Evolutionary conservation across 2,329 filamentous ascomycete species (phyloP).

Genomic region (Cercospora sp.): DNA sequence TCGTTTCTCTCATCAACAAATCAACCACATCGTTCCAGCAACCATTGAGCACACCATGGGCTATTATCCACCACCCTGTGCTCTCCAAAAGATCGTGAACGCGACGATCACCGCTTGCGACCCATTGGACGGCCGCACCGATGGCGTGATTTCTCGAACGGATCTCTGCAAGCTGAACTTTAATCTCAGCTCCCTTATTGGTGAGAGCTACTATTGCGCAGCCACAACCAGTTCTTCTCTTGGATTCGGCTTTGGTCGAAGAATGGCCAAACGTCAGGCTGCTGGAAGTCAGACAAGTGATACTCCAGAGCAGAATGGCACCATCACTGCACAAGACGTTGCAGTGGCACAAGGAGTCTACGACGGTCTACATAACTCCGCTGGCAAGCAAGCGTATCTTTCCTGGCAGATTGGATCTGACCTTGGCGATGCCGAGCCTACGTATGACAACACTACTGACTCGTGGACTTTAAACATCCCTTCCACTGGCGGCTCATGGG

Average conservation of each 20-base stretch:
- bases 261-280: slow-evolving; percentile 24
- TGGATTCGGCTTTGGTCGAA: slow-evolving; percentile 16
- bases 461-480: slow-evolving; percentile 41
- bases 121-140: slow-evolving; percentile 53
- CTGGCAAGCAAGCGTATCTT: slow-evolving; percentile 46
- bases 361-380: slow-evolving; percentile 43
- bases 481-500: slow-evolving; percentile 43
- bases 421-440: slow-evolving; percentile 40
- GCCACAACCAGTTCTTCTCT: slow-evolving; percentile 30
- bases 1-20: slow-evolving; percentile 48
- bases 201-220: slow-evolving; percentile 48
- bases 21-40: slow-evolving; percentile 44
- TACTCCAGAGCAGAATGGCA: slow-evolving; percentile 33
- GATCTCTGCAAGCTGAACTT: slow-evolving; percentile 51
- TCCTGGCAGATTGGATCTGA: slow-evolving; percentile 39
- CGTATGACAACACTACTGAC: slow-evolving; percentile 39
- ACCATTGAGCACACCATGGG: slow-evolving; percentile 43
- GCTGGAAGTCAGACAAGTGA: slow-evolving; percentile 17
- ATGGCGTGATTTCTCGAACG: slow-evolving; percentile 54
- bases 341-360: slow-evolving; percentile 39
- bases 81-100: slow-evolving; percentile 54
- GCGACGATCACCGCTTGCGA: slow-evolving; percentile 57
- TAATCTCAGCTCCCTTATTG: slow-evolving; percentile 49
- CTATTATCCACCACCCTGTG: slow-evolving; percentile 48
- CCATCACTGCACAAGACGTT: slow-evolving; percentile 32